These are phyloP conservation scores for Psidium friedrichsthalianum DNA, from an alignment of 345 rosid species.

Conservation along the genomic window DNA sequence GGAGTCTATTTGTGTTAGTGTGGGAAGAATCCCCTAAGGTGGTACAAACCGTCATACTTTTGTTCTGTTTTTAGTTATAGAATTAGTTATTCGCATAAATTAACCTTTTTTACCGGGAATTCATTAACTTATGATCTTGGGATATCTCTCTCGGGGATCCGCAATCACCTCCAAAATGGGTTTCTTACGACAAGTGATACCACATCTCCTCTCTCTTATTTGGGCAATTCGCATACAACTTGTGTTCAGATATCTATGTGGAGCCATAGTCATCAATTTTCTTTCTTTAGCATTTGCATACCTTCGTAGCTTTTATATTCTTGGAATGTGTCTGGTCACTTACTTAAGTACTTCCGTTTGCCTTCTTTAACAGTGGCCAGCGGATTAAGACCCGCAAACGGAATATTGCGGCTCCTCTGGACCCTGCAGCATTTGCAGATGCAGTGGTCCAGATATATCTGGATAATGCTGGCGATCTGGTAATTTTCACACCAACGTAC, in stretches of 20 bases:
- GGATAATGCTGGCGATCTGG: constrained; percentile 99
- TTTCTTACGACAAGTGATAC: not conserved
- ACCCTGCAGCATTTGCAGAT: constrained; percentile 97
- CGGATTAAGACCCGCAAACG: constrained; percentile 99
- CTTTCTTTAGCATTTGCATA: not conserved
- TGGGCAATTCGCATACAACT: not conserved
- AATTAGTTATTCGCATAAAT: not conserved
- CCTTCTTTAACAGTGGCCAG: constrained; percentile 58
- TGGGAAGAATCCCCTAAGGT: not conserved
- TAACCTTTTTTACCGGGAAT: not conserved
- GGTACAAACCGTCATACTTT: not conserved
- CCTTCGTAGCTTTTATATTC: not conserved
- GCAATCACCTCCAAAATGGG: not conserved
- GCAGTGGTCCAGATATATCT: constrained; percentile 94
- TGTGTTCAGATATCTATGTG: not conserved
- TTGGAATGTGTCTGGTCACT: not conserved
- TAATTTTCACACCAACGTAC: constrained; percentile 10
- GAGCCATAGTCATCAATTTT: not conserved
- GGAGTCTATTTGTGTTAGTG: not conserved
- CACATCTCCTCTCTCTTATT: not conserved
- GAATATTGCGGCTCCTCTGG: constrained; percentile 93
- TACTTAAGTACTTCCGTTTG: not conserved
- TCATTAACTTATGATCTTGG: not conserved
- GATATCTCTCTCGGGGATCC: not conserved
- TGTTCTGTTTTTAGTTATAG: not conserved